These are phyloP conservation scores for Oropetium thomaeum DNA, from an alignment of 176 grass and related monocot genomes.

Conservation along the genomic window DNA sequence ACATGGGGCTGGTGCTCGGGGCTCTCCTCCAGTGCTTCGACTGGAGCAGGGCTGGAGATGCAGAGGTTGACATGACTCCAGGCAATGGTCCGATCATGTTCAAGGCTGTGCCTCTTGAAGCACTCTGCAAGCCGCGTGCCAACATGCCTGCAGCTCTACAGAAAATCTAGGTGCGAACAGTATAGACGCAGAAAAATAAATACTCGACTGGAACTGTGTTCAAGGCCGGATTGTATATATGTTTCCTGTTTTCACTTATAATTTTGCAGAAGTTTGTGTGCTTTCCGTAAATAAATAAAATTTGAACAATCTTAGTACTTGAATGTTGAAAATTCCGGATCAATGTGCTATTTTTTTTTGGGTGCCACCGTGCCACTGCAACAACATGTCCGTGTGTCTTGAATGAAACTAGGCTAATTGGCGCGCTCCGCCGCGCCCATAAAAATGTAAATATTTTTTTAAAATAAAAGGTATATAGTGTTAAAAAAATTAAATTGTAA, in stretches of 20 bases:
- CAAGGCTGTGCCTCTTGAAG: conserved; percentile 5
- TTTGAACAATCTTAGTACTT: no score
- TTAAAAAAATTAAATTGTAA: no score
- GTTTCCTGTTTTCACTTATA: background rate
- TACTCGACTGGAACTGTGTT: background rate
- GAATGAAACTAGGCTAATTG: background rate
- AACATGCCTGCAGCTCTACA: conserved; percentile 2
- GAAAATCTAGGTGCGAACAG: background rate
- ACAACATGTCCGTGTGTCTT: no score
- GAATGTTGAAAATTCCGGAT: background rate
- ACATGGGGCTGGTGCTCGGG: conserved; percentile 36
- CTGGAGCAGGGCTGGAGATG: conserved; percentile 36
- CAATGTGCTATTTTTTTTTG: no score
- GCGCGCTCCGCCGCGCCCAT: no score
- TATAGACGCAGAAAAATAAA: background rate
- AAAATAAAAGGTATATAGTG: no score
- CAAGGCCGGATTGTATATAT: background rate
- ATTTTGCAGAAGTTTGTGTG: background rate
- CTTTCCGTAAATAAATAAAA: background rate
- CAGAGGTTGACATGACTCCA: conserved; percentile 49
- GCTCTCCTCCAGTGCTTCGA: conserved; percentile 73
- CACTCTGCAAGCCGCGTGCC: conserved; percentile 15
- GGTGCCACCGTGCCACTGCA: no score
- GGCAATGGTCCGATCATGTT: background rate
- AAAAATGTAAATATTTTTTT: no score